Evolutionary conservation across 2,329 filamentous ascomycete species (phyloP).

Genomic region (Hypocreales sp.): DNA sequence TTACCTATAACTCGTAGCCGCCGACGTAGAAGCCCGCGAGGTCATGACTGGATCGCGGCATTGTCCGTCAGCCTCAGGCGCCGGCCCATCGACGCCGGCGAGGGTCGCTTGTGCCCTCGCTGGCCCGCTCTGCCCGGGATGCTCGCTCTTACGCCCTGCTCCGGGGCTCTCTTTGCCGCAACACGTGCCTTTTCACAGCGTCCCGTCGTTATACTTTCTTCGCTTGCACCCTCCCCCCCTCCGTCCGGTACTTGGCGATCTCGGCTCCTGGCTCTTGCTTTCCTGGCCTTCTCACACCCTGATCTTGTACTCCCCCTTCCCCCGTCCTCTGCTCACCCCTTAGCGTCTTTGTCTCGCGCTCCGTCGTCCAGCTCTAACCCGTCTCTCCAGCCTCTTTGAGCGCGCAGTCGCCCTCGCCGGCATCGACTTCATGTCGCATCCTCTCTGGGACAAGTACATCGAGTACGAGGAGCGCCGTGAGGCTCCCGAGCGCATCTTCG

Average conservation of each 20-base stretch:
- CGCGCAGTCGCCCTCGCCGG: constrained; percentile 73
- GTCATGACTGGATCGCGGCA: constrained; percentile 22
- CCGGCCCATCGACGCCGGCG: constrained; percentile 21
- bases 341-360: no score
- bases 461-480: constrained; percentile 92
- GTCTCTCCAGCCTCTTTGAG: constrained; percentile 68
- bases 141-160: constrained; percentile 48
- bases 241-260: constrained; percentile 15
- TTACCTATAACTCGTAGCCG: constrained; percentile 45
- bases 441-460: constrained; percentile 98
- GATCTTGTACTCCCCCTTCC: constrained; percentile 45
- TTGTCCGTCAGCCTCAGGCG: constrained; percentile 18
- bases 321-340: no score
- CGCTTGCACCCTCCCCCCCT: constrained; percentile 14
- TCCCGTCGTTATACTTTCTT: constrained; percentile 23
- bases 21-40: constrained; percentile 26
- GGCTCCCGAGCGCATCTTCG: constrained; percentile 69
- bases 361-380: no score
- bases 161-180: constrained; percentile 43
- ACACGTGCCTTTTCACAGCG: constrained; percentile 20
- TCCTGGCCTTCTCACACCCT: constrained; percentile 26
- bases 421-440: constrained; percentile 84
- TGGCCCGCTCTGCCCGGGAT: constrained; percentile 39
- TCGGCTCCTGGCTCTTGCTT: constrained; percentile 35
- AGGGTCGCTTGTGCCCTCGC: constrained; percentile 61